phyloP scores from a whole-genome alignment of 345 rosid genomes.

The Populus davidiana region DNA sequence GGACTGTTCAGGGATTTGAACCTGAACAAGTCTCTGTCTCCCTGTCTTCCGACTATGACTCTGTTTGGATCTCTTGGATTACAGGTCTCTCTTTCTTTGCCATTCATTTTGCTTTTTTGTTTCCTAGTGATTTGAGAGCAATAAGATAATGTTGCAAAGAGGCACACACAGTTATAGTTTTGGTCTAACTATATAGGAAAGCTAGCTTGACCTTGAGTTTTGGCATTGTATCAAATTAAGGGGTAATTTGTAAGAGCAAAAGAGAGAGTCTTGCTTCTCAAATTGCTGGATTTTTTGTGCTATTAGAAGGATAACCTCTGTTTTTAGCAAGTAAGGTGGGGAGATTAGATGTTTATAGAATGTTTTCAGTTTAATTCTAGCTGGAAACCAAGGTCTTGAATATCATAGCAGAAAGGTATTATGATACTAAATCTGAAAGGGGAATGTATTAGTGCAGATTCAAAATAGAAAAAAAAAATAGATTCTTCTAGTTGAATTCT shows the following conservation, averaged over 20 bases:
- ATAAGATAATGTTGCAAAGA: background rate
- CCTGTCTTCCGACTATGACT: constrained; percentile 59
- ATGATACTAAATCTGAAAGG: background rate
- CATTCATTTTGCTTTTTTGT: background rate
- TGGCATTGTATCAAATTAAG: background rate
- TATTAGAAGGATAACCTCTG: background rate
- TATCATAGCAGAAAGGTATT: background rate
- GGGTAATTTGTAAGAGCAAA: background rate
- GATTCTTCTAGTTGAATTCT: background rate
- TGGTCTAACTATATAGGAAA: background rate
- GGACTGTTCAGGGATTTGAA: constrained; percentile 37
- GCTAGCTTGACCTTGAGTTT: background rate
- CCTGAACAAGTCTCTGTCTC: constrained; percentile 81
- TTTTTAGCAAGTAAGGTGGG: background rate
- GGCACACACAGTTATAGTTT: too few species aligned
- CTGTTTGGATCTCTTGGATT: constrained; percentile 84
- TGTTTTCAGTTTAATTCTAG: background rate
- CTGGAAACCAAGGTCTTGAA: background rate
- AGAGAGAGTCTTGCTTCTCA: background rate
- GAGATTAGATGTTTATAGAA: background rate
- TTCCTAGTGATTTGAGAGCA: background rate
- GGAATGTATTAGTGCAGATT: background rate
- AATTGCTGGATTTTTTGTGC: background rate
- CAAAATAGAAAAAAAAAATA: background rate
- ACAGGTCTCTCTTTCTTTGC: constrained; percentile 45